These are phyloP conservation scores for Suillus variegatus DNA, from an alignment of 768 basidiomycete species.

Conservation along the genomic window DNA sequence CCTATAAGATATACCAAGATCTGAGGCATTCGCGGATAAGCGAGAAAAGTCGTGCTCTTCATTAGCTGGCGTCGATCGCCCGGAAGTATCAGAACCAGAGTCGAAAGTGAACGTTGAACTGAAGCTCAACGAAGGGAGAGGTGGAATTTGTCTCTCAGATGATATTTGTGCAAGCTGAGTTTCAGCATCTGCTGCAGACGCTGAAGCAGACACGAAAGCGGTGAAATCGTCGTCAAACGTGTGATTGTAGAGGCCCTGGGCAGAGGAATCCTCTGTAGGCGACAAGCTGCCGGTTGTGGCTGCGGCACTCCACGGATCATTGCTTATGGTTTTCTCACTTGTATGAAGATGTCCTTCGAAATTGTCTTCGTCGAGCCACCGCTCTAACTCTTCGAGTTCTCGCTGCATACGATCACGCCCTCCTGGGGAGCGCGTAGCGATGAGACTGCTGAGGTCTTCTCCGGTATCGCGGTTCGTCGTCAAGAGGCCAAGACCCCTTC, in stretches of 20 bases:
- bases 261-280: conserved; percentile 27
- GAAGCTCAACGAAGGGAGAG: conserved; percentile 22
- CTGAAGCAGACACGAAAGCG: conserved; percentile 67
- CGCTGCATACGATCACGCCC: conserved; percentile 39
- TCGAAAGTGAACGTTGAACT: conserved; percentile 31
- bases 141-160: conserved; percentile 8
- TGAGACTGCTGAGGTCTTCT: conserved; percentile 11
- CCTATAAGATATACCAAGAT: conserved; percentile 40
- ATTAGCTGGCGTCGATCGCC: conserved; percentile 25
- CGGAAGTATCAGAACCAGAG: conserved; percentile 18
- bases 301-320: conserved; percentile 44
- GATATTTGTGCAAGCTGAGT: conserved; percentile 6
- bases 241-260: conserved; percentile 26
- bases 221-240: conserved; percentile 83
- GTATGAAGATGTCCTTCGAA: conserved; percentile 20
- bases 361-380: conserved; percentile 58
- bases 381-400: conserved; percentile 61
- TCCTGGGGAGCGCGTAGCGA: conserved; percentile 12
- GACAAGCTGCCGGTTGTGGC: conserved; percentile 31
- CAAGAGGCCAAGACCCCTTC: conserved; percentile 3
- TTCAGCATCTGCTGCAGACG: conserved; percentile 16
- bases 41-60: conserved; percentile 22
- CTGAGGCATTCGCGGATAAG: conserved; percentile 16
- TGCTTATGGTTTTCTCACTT: conserved; percentile 19
- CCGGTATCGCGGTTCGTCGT: not conserved